phyloP scores from a whole-genome alignment of 208 protist species.

The Acanthamoeba castellanii region DNA sequence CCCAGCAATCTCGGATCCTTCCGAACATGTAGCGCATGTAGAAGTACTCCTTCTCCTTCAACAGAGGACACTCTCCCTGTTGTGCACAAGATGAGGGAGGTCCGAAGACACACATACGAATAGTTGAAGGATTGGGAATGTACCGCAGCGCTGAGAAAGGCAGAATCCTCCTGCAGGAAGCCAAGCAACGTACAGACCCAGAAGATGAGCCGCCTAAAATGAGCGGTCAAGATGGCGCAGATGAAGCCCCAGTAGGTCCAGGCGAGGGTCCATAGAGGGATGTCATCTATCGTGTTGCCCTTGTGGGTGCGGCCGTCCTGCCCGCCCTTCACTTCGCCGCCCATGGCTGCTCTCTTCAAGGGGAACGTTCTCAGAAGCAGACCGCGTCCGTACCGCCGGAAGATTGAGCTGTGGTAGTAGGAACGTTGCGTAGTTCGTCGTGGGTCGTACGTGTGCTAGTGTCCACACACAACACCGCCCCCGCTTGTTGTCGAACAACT shows the following conservation, averaged over 20 bases:
- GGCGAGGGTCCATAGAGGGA: constrained; percentile 58
- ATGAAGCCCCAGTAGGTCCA: constrained; percentile 78
- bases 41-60: constrained; percentile 95
- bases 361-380: neutral
- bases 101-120: neutral
- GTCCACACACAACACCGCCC: too few species aligned
- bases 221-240: constrained; percentile 78
- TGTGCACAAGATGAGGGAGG: neutral
- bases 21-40: constrained; percentile 95
- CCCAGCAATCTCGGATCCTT: constrained; percentile 91
- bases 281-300: constrained; percentile 67
- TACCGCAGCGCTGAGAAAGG: constrained; percentile 38
- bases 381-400: too few species aligned
- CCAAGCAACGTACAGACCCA: neutral
- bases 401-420: too few species aligned
- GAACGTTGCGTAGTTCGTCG: too few species aligned
- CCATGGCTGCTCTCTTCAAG: neutral
- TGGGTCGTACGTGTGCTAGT: too few species aligned
- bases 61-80: constrained; percentile 95
- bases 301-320: neutral
- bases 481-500: too few species aligned
- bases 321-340: neutral
- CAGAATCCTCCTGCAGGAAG: neutral
- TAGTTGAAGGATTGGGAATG: neutral
- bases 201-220: constrained; percentile 77